phyloP scores from a whole-genome alignment of 768 basidiomycete species.

The Tephrocybe sp. region DNA sequence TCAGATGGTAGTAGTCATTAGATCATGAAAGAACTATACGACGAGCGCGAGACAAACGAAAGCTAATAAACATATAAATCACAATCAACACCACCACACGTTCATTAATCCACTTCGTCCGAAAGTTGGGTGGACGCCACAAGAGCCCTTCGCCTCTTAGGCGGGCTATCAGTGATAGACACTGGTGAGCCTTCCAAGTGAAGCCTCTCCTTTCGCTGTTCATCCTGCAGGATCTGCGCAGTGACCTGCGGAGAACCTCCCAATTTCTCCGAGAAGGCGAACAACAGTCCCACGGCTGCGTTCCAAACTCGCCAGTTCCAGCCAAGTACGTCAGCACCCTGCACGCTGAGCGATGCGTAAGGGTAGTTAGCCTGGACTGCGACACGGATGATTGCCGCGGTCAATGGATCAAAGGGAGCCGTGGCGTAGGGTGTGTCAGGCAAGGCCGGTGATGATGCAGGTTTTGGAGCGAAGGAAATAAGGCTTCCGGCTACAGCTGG shows the following conservation, averaged over 20 bases:
- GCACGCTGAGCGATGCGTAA: constrained; percentile 32
- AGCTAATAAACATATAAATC: constrained; percentile 18
- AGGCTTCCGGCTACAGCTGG: constrained; percentile 57
- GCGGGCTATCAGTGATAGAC: constrained; percentile 1
- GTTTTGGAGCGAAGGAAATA: constrained; percentile 58
- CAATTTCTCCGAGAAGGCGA: constrained; percentile 70
- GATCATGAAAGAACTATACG: constrained; percentile 10
- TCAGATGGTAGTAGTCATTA: constrained; percentile 13
- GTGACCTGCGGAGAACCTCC: constrained; percentile 41
- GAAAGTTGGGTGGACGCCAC: constrained; percentile 13
- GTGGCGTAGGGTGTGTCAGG: constrained; percentile 15
- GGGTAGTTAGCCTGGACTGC: constrained; percentile 64
- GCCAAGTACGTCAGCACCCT: constrained; percentile 56
- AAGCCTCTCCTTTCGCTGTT: constrained; percentile 22
- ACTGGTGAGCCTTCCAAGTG: constrained; percentile 8
- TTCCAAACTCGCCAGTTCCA: constrained; percentile 53
- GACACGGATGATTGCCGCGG: constrained; percentile 62
- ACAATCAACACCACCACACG: not conserved
- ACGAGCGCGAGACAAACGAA: constrained; percentile 8
- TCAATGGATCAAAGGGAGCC: constrained; percentile 57
- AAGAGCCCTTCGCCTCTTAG: constrained; percentile 19
- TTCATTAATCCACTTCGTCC: constrained; percentile 18
- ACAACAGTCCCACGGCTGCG: constrained; percentile 57
- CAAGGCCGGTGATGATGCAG: constrained; percentile 14
- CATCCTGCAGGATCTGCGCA: constrained; percentile 26